Conservation (phyloP, 257 asterid species). For the Cruciata laevipes region DNA sequence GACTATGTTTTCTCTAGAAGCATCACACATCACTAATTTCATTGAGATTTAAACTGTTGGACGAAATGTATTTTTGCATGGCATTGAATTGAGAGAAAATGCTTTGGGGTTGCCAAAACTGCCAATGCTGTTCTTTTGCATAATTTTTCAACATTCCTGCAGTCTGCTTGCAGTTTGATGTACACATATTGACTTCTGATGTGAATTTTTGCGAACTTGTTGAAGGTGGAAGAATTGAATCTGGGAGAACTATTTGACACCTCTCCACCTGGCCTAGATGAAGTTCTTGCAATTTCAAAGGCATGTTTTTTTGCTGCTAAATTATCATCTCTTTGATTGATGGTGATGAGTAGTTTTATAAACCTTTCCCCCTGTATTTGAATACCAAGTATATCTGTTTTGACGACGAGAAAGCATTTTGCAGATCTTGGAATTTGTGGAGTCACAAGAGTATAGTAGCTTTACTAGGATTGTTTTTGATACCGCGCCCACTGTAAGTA, state of each 20-base stretch:
- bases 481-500: slow-evolving; percentile 72
- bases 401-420: slow-evolving; percentile 14
- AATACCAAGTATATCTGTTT: slow-evolving; percentile 3
- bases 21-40: neutral
- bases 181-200: slow-evolving; percentile 1
- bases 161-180: neutral
- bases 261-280: slow-evolving; percentile 72
- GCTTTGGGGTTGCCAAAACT: neutral
- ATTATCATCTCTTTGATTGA: neutral
- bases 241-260: slow-evolving; percentile 68
- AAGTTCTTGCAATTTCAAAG: slow-evolving; percentile 73
- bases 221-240: slow-evolving; percentile 58
- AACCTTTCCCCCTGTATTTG: neutral
- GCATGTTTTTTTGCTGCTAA: slow-evolving; percentile 18
- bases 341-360: neutral
- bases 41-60: neutral
- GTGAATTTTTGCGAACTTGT: slow-evolving; percentile 6
- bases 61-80: neutral
- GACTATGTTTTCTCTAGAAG: neutral
- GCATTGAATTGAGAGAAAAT: too few relatives aligned
- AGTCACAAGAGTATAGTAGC: slow-evolving; percentile 44
- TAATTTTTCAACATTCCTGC: neutral
- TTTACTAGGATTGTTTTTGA: slow-evolving; percentile 64
- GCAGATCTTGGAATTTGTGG: slow-evolving; percentile 68
- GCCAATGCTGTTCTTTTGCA: neutral